Evolutionary conservation across 108 stramenopile genomes (phyloP), one percentile per base, ranked within the genome.

Genomic region (Hondaea fermentalgiana): DNA sequence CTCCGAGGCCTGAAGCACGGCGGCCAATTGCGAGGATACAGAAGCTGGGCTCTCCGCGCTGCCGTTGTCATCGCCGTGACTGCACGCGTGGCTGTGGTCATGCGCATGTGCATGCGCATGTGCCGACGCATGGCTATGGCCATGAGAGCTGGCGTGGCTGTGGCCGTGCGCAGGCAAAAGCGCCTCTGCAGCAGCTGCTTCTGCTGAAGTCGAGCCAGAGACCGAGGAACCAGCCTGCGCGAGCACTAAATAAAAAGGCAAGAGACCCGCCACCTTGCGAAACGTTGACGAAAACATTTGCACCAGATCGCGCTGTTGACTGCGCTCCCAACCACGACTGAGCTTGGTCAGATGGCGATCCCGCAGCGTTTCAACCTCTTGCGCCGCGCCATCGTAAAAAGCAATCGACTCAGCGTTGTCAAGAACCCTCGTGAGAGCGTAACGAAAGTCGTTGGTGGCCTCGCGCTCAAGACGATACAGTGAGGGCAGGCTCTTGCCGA

Each of bases 341-440:
- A 45, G 76, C 76, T 83, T 83, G 45, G 51, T 35, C 6, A 6
- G 23, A 4, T 83, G 45, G 35, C 55, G 87, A 6, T 43, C 58
- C 0, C 58, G 25, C 29, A 87, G 35, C 25, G 87, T 28, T 59
- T 10, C 57, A 12, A 87, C 23, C 19, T 87, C 87, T 5, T 57
- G 23, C 25, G 25, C 87, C 8, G 59, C 89, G 58, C 89, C 89
- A 28, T 72, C 88, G 59, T 91, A 91, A 43, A 91, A 91, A 43
- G 98, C 98, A 89, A 98, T 98, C 21, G 95, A 94, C 93, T 98
- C 97, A 29, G 97, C 97, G 90, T 98, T 97, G 91, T 98, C 98
- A 44, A 97, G 93, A 44, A 95, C 91, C 55, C 97, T 93, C 19
- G 95, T 93, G n/a, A 96, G 90, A 0, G 92, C 72, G 90, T 95